A percentile compares a stretch with the other conserved stretches of the same genome.
Evolutionary conservation across 306 rosid genomes (phyloP).

Genomic region (Boehmeria nivea): DNA sequence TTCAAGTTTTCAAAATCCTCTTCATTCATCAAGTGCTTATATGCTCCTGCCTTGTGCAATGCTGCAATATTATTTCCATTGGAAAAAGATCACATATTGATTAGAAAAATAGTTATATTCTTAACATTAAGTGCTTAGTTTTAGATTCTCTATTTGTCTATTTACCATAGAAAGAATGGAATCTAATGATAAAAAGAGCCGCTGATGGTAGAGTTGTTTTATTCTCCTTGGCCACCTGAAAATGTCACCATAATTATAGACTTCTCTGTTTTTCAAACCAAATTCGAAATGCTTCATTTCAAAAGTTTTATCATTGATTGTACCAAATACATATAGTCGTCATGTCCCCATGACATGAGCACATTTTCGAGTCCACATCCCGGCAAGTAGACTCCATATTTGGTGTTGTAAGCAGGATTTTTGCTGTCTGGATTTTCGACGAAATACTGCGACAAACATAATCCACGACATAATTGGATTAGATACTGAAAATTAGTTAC

Average conservation of each 20-base stretch:
- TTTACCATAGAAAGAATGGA: constrained; percentile 80
- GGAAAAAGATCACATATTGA: background rate
- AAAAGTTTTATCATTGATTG: background rate
- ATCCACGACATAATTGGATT: too few relatives aligned
- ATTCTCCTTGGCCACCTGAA: constrained; percentile 71
- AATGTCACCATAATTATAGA: constrained; percentile 1
- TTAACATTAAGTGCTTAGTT: background rate
- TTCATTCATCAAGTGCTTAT: constrained; percentile 65
- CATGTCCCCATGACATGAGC: constrained; percentile 93
- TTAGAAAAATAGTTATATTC: background rate
- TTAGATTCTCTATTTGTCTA: too few relatives aligned
- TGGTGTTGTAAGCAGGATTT: constrained; percentile 51
- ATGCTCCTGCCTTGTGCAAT: constrained; percentile 57
- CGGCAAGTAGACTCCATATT: constrained; percentile 57
- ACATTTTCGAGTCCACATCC: constrained; percentile 72
- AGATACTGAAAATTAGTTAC: too few relatives aligned
- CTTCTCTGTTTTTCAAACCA: background rate
- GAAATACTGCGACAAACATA: constrained; percentile 41
- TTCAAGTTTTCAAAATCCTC: constrained; percentile 68
- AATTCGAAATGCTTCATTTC: background rate
- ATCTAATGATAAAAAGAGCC: constrained; percentile 73
- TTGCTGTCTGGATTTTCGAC: constrained; percentile 51
- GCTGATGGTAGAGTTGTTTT: constrained; percentile 69
- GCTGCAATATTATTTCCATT: constrained; percentile 37
- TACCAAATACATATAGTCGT: constrained; percentile 87